These are phyloP conservation scores for Leccinum sublutescens DNA, from an alignment of 768 basidiomycete species.

Conservation along the genomic window DNA sequence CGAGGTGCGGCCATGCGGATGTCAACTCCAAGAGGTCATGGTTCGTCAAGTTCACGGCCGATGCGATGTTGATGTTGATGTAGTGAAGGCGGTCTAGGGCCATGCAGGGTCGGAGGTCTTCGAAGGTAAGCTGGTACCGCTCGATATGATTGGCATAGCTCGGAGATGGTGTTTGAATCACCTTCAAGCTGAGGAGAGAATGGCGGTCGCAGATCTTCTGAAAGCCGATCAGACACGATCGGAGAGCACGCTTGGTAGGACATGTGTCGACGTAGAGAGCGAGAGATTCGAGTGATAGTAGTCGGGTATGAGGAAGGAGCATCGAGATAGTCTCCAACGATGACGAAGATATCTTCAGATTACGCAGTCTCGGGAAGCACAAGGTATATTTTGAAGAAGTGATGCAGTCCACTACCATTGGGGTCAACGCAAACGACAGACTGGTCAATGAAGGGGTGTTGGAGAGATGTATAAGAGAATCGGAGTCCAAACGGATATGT, in stretches of 20 bases:
- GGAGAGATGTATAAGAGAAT: constrained; percentile 17
- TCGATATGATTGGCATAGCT: not conserved
- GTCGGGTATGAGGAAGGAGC: not conserved
- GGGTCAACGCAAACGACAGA: constrained; percentile 11
- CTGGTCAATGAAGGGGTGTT: constrained; percentile 10
- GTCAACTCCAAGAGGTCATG: constrained; percentile 14
- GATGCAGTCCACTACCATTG: not conserved
- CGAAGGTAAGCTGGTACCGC: constrained; percentile 13
- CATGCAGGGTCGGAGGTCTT: constrained; percentile 19
- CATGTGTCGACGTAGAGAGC: constrained; percentile 8
- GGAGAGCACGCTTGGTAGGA: constrained; percentile 9
- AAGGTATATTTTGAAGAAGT: not conserved
- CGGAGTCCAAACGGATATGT: constrained; percentile 10
- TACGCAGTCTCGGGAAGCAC: constrained; percentile 10
- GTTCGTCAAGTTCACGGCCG: constrained; percentile 10
- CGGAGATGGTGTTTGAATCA: constrained; percentile 12
- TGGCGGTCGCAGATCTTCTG: constrained; percentile 7
- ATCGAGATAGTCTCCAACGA: not conserved
- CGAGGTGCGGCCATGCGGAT: constrained; percentile 17
- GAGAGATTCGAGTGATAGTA: constrained; percentile 8
- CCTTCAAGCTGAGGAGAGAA: constrained; percentile 4
- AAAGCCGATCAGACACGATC: constrained; percentile 4
- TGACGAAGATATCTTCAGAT: constrained; percentile 12
- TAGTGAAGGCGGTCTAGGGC: constrained; percentile 11
- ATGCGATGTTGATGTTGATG: constrained; percentile 13